Evolutionary conservation across 805 yeast species (phyloP).

Genomic region (Sungouiella thailandica): DNA sequence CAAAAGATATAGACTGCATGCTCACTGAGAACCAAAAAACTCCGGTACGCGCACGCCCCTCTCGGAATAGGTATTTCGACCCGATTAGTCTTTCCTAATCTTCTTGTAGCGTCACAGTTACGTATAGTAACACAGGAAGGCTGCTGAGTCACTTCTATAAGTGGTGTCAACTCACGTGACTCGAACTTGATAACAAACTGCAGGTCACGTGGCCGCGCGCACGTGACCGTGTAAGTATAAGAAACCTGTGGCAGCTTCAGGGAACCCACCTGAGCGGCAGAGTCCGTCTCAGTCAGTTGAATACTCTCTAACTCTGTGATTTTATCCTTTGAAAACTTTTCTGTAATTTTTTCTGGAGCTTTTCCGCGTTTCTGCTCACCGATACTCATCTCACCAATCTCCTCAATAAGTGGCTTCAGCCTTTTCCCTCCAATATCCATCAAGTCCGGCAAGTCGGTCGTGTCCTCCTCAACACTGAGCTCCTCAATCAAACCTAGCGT

Average conservation of each 20-base stretch:
- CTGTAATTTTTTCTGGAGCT: too few relatives aligned
- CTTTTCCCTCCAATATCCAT: conserved; percentile 21
- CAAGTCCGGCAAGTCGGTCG: conserved; percentile 27
- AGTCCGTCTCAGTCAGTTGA: too few relatives aligned
- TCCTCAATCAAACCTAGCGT: conserved; percentile 43
- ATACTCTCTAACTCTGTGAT: too few relatives aligned
- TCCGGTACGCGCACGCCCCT: conserved; percentile 5
- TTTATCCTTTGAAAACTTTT: too few relatives aligned
- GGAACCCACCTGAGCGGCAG: too few relatives aligned
- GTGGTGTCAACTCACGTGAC: conserved; percentile 13
- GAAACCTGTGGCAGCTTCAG: too few relatives aligned
- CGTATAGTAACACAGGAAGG: conserved; percentile 6
- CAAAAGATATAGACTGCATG: conserved; percentile 11
- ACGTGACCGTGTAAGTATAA: too few relatives aligned
- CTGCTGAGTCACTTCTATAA: conserved; percentile 8
- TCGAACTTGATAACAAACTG: conserved; percentile 16
- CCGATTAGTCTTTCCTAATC: conserved; percentile 4
- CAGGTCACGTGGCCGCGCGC: too few relatives aligned
- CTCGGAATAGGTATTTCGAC: conserved; percentile 8
- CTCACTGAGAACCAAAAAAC: conserved; percentile 7
- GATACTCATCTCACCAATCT: conserved; percentile 34
- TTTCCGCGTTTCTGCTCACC: conserved; percentile 3
- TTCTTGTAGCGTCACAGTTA: conserved; percentile 10
- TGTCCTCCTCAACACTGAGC: conserved; percentile 13
- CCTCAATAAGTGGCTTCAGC: conserved; percentile 49